Conservation (phyloP, 192 early-diverging fungal species). For the Gryganskiella cystojenkinii region DNA sequence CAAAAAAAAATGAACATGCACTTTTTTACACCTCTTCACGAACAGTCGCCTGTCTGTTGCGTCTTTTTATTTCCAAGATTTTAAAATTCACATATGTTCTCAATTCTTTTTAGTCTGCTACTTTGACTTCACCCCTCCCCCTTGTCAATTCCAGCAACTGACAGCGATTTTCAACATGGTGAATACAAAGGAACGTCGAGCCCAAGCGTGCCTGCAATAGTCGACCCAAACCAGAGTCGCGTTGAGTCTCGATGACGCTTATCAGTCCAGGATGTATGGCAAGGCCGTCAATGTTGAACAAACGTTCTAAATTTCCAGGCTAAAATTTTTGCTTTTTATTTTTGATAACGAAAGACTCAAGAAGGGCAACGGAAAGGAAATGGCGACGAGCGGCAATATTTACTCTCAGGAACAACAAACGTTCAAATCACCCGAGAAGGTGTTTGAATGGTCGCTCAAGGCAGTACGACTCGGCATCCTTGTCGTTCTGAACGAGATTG, state of each 20-base stretch:
- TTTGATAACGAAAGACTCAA: constrained; percentile 12
- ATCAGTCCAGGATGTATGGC: constrained; percentile 52
- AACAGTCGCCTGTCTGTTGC: too few relatives aligned
- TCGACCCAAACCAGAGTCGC: constrained; percentile 43
- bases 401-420: constrained; percentile 49
- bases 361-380: constrained; percentile 51
- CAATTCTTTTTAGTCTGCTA: too few relatives aligned
- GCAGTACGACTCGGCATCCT: constrained; percentile 61
- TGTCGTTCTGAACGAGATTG: constrained; percentile 58
- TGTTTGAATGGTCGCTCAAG: constrained; percentile 66
- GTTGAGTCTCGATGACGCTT: constrained; percentile 44
- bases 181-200: too few relatives aligned
- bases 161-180: too few relatives aligned
- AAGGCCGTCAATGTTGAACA: constrained; percentile 41
- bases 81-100: too few relatives aligned
- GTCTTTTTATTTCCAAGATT: too few relatives aligned
- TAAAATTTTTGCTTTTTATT: constrained; percentile 3
- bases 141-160: too few relatives aligned
- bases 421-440: constrained; percentile 50
- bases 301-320: constrained; percentile 47
- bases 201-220: too few relatives aligned
- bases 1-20: background rate
- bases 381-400: constrained; percentile 51
- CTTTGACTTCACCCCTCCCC: too few relatives aligned
- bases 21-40: too few relatives aligned